Percentiles rank a stretch among this genome's conserved stretches.
These are phyloP conservation scores for Termitomyces sp. DNA, from an alignment of 768 basidiomycete genomes.

Conservation along the genomic window DNA sequence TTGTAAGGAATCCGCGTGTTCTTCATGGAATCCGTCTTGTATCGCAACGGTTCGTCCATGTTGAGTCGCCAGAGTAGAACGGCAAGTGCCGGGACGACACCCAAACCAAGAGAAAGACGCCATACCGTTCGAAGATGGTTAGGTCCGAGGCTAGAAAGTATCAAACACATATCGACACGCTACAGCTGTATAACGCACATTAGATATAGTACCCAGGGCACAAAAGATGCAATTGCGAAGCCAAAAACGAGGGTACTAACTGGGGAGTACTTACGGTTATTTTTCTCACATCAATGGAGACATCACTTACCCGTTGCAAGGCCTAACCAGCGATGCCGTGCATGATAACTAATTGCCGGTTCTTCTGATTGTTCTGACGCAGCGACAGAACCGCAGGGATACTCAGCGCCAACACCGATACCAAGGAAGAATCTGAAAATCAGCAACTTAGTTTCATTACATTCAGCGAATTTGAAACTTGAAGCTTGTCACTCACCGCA, in stretches of 20 bases:
- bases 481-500: conserved; percentile 64
- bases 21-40: conserved; percentile 75
- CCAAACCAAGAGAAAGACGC: conserved; percentile 69
- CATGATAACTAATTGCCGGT: conserved; percentile 64
- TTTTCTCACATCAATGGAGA: background rate
- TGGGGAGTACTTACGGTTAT: conserved; percentile 22
- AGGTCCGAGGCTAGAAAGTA: conserved; percentile 36
- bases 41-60: conserved; percentile 76
- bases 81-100: conserved; percentile 68
- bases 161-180: background rate
- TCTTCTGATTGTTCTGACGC: conserved; percentile 89
- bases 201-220: conserved; percentile 82
- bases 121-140: conserved; percentile 81
- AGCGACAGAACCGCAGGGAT: conserved; percentile 88
- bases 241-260: conserved; percentile 82
- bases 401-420: conserved; percentile 83
- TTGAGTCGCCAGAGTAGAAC: conserved; percentile 81
- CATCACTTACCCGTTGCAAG: conserved; percentile 72
- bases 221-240: conserved; percentile 73
- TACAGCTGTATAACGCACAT: conserved; percentile 45
- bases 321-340: conserved; percentile 82
- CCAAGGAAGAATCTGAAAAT: conserved; percentile 74
- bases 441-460: background rate
- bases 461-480: too few relatives aligned
- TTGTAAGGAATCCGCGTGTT: conserved; percentile 65